phyloP scores from a whole-genome alignment of 1,284 basidiomycete species.

The Ustilago hordei region DNA sequence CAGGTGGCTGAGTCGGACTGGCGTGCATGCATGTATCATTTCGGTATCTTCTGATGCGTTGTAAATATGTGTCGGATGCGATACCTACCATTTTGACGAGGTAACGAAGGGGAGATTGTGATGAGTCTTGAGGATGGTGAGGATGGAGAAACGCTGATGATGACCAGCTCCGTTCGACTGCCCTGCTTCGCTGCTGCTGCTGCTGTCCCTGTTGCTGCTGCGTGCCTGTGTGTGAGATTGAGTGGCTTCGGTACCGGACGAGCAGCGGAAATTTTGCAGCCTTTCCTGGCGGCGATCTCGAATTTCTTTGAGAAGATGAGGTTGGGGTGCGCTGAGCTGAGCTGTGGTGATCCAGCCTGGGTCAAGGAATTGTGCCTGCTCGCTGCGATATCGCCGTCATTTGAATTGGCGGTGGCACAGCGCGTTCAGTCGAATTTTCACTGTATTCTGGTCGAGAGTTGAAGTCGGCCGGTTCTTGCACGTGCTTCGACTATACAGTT shows the following conservation, averaged over 20 bases:
- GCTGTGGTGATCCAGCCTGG: background rate
- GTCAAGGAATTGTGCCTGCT: background rate
- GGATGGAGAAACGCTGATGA: constrained; percentile 25
- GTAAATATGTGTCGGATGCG: background rate
- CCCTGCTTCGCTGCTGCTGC: constrained; percentile 3
- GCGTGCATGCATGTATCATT: constrained; percentile 10
- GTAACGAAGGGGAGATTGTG: constrained; percentile 21
- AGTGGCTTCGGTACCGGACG: background rate
- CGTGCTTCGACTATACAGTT: background rate
- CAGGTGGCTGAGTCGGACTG: background rate
- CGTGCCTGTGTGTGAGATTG: background rate
- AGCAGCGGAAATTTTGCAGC: background rate
- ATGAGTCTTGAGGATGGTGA: constrained; percentile 43
- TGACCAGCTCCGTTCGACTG: constrained; percentile 13
- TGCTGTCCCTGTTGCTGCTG: background rate
- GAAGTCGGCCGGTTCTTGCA: background rate
- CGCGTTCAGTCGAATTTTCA: background rate
- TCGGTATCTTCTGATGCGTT: background rate
- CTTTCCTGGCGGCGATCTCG: background rate
- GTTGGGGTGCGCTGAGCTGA: background rate
- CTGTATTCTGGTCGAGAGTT: background rate
- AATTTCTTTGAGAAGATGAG: no score
- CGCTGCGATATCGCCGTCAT: constrained; percentile 5
- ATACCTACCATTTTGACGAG: constrained; percentile 53
- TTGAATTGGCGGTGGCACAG: background rate